These are phyloP conservation scores for Babesia ovis DNA, from an alignment of 169 alveolate genomes.

Conservation along the genomic window DNA sequence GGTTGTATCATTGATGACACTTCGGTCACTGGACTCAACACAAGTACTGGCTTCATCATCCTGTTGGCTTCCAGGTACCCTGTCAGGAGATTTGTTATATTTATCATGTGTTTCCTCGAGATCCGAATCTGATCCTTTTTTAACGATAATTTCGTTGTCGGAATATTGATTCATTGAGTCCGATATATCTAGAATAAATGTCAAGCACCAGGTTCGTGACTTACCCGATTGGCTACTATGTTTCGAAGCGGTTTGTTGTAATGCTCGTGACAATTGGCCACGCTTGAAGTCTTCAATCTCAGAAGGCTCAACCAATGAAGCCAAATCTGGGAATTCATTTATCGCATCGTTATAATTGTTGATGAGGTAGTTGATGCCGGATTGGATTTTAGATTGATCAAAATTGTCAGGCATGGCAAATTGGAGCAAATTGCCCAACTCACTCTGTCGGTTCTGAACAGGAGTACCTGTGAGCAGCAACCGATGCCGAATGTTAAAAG, in stretches of 20 bases:
- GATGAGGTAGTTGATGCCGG: conserved; percentile 76
- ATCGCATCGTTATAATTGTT: conserved; percentile 42
- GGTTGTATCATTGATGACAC: background rate
- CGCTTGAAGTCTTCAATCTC: conserved; percentile 18
- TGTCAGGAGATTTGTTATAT: background rate
- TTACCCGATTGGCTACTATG: background rate
- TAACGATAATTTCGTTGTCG: background rate
- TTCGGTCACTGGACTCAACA: background rate
- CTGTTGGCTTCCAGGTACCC: background rate
- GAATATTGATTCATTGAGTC: too few relatives aligned
- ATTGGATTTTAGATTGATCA: conserved; percentile 72
- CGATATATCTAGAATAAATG: too few relatives aligned
- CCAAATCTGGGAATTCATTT: conserved; percentile 11
- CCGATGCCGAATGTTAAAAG: conserved; percentile 80
- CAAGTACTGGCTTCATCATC: background rate
- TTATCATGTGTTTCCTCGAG: background rate
- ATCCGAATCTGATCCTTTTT: background rate
- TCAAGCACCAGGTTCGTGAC: background rate
- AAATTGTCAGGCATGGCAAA: conserved; percentile 89
- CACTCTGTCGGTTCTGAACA: conserved; percentile 85
- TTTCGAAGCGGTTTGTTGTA: background rate
- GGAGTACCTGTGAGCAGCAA: conserved; percentile 90
- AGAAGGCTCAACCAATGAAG: conserved; percentile 13
- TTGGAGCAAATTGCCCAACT: conserved; percentile 84
- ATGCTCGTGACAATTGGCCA: too few relatives aligned